Evolutionary conservation across 1,139 yeast species (phyloP).

Genomic region (Yamadazyma kanchanaburiensis): DNA sequence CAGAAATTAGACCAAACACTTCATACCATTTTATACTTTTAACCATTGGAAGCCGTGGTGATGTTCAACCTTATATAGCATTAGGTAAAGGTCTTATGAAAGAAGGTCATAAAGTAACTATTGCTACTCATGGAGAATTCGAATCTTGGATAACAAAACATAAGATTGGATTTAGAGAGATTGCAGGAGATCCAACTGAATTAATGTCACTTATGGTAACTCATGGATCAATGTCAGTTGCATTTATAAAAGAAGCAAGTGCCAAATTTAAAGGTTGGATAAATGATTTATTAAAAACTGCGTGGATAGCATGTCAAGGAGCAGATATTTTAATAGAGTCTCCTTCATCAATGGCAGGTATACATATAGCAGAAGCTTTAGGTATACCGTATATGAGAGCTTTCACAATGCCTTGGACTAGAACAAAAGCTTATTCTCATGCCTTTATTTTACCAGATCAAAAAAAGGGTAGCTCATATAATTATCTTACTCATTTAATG

Average conservation of each 20-base stretch:
- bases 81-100: slow-evolving; percentile 70
- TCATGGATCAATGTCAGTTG: slow-evolving; percentile 83
- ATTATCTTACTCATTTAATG: slow-evolving; percentile 85
- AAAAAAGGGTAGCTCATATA: slow-evolving; percentile 88
- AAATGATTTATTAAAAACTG: slow-evolving; percentile 57
- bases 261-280: slow-evolving; percentile 79
- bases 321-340: slow-evolving; percentile 86
- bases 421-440: slow-evolving; percentile 93
- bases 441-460: slow-evolving; percentile 95
- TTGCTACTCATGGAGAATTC: slow-evolving; percentile 84
- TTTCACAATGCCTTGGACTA: slow-evolving; percentile 97
- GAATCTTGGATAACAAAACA: slow-evolving; percentile 66
- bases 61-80: slow-evolving; percentile 94
- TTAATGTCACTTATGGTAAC: slow-evolving; percentile 89
- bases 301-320: slow-evolving; percentile 86
- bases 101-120: slow-evolving; percentile 82
- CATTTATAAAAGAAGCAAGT: slow-evolving; percentile 81
- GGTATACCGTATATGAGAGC: slow-evolving; percentile 90
- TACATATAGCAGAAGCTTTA: slow-evolving; percentile 90
- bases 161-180: slow-evolving; percentile 64
- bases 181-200: slow-evolving; percentile 94
- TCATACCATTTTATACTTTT: slow-evolving; percentile 63
- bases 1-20: slow-evolving; percentile 50
- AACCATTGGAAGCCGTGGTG: slow-evolving; percentile 94
- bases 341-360: slow-evolving; percentile 94